Evolutionary conservation across 768 basidiomycete species (phyloP).

Genomic region (Psilocybe cubensis): DNA sequence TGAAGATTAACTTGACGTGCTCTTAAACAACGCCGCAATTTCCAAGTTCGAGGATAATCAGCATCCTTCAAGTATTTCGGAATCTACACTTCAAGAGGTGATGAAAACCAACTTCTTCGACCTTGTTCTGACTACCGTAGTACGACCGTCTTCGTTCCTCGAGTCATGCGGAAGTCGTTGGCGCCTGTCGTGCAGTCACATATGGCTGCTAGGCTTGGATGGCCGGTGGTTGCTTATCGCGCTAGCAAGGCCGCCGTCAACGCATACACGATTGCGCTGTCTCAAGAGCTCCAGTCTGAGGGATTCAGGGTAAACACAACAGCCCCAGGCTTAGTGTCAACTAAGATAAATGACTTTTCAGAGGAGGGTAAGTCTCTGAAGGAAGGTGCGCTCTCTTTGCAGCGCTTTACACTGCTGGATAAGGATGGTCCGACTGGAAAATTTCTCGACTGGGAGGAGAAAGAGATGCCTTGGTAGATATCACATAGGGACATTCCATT

Average conservation of each 20-base stretch:
- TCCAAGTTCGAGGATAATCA: constrained; percentile 26
- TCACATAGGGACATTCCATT: too few species aligned
- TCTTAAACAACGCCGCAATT: constrained; percentile 50
- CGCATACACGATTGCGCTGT: constrained; percentile 60
- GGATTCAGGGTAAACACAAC: constrained; percentile 63
- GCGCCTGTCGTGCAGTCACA: constrained; percentile 36
- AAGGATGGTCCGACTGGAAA: too few species aligned
- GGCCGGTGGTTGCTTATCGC: constrained; percentile 52
- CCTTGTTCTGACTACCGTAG: constrained; percentile 46
- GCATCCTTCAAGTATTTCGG: constrained; percentile 35
- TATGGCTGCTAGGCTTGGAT: constrained; percentile 31
- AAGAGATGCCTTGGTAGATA: constrained; percentile 36
- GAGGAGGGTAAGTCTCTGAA: constrained; percentile 38
- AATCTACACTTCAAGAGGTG: constrained; percentile 34
- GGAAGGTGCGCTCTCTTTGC: too few species aligned
- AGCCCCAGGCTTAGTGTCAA: constrained; percentile 60
- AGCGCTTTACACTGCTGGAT: too few species aligned
- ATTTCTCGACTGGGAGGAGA: constrained; percentile 12
- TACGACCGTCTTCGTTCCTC: constrained; percentile 42
- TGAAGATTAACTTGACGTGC: constrained; percentile 48
- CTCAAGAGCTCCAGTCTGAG: constrained; percentile 59
- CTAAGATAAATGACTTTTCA: constrained; percentile 42
- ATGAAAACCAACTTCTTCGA: constrained; percentile 49
- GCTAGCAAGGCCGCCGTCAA: constrained; percentile 74
- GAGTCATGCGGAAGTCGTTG: constrained; percentile 38